These are phyloP conservation scores for Verticillium tricorpus DNA, from an alignment of 2,329 filamentous ascomycete genomes.

Conservation along the genomic window DNA sequence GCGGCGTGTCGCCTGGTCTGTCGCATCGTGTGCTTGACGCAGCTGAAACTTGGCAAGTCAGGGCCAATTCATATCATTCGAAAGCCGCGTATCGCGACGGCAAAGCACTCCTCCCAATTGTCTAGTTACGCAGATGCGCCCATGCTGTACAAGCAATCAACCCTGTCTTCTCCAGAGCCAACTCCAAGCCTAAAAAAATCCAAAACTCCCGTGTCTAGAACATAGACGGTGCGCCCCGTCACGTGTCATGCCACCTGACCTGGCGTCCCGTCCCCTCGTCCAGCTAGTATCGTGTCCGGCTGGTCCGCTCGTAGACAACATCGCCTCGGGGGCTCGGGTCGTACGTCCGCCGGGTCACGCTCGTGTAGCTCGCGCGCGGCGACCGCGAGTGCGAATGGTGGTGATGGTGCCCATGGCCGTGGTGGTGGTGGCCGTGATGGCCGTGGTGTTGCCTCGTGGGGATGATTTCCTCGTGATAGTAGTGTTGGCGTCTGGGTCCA, in stretches of 20 bases:
- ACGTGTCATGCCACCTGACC: neutral
- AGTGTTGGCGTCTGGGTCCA: conserved; percentile 39
- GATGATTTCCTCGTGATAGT: conserved; percentile 51
- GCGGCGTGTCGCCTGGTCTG: too few relatives aligned
- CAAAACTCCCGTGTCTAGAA: neutral
- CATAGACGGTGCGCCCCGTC: neutral
- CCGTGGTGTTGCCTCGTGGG: conserved; percentile 35
- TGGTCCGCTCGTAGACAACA: conserved; percentile 37
- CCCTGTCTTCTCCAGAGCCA: neutral
- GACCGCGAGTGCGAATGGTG: conserved; percentile 25
- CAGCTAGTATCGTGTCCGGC: conserved; percentile 24
- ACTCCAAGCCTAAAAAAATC: neutral
- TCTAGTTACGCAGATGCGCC: neutral
- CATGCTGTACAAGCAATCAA: neutral
- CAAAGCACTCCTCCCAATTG: neutral
- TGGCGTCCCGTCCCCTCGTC: neutral
- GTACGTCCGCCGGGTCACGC: conserved; percentile 30
- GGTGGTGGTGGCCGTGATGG: conserved; percentile 27
- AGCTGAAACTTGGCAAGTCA: neutral
- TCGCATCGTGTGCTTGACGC: neutral
- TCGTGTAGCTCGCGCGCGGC: conserved; percentile 39
- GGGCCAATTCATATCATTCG: neutral
- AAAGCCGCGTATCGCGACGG: neutral
- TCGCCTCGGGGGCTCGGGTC: conserved; percentile 37
- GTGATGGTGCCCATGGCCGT: conserved; percentile 27